Base-by-base conservation (phyloP, 148 eudicot species). In the Arbutus unedo region DNA sequence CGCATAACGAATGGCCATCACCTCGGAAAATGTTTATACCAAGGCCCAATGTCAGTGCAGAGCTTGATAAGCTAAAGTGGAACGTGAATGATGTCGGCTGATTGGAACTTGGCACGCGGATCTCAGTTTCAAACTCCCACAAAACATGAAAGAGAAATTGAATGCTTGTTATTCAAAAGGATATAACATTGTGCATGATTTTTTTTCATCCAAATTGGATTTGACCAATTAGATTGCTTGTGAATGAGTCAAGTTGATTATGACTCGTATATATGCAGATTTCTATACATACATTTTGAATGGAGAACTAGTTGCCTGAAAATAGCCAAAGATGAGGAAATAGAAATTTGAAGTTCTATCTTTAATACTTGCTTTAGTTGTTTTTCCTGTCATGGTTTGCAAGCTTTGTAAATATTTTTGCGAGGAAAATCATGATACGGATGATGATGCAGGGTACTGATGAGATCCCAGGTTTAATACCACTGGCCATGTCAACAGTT, bases 381-480 rank as follows among this genome's bases (percentile, higher is more conserved):
- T 57, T 45, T 51, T 43, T 55, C 19, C 19, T 82, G 15, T n/a
- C 43, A 18, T 57, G 38, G 14, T 56, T n/a, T 76, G 31, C 6
- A 16, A 19, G 14, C 31, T 38, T 47, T 68, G 7, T 8, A 31
- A 2, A 16, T 78, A 56, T 59, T 6, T 57, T 74, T n/a, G 18
- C 8, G 74, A 50, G 4, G 49, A 19, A 80, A 68, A 19, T 44
- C 16, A 55, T 78, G 70, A 18, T 13, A 45, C 70, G 71, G 47
- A 68, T 78, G 56, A 51, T 82, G 68, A 60, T 91, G 88, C 93
- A 95, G 98, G 98, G 98, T 25, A 91, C 86, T 70, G 89, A 91
- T 85, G 84, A 87, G 89, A 82, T 90, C 48, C 96, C 94, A 62
- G 98, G 98, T 77, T 82, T 95, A 53, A 91, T 95, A 87, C 90